Evolutionary conservation across 768 basidiomycete genomes (phyloP), one percentile per base, ranked within the genome.

Genomic region (Termitomyces sp.): DNA sequence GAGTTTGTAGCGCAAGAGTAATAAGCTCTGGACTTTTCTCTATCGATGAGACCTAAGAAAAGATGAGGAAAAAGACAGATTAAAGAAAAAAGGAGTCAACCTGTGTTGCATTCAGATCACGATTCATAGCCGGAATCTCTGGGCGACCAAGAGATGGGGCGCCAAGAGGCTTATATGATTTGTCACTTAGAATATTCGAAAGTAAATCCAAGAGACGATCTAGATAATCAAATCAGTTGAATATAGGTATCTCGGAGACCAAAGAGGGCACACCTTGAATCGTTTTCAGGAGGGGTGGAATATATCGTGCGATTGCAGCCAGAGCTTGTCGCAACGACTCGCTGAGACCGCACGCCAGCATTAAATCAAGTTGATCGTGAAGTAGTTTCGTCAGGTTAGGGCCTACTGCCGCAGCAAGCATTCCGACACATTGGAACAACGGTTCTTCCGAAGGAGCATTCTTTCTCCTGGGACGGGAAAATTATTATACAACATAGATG

Each of bases 381-480:
- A 99, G 78, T 43, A 96, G 79, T 66, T 96, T 94, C 0, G 97
- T 98, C 44, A 99, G 75, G 68, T 94, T 96, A 2, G 94, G 94
- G 0, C 97, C 97, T 31, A 99, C 94, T 9, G 97, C 92, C 1
- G 86, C 83, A 1, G 95, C 93, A 40, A 99, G 76, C 94, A 98
- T 96, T 35, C 93, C 93, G 56, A 99, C 83, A 70, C 97, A 98
- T 77, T 98, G 92, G 66, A 99, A 98, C 55, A 98, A 94, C 0
- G 95, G 89, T 60, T 94, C 94, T 69, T 98, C 95, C 15, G 88
- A 86, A 2, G 91, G 90, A 1, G 94, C 91, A 65, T 93, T 94
- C 77, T 94, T 96, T 65, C 87, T 86, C 54, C 84, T 87, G 57
- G 29, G 43, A 50, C 16, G 85, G 57, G 27, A 18, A 56, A 22